Percentiles rank a stretch among this genome's conserved stretches.
Evolutionary conservation across 441 rosid species (phyloP).

Genomic region (Populus hybrid): DNA sequence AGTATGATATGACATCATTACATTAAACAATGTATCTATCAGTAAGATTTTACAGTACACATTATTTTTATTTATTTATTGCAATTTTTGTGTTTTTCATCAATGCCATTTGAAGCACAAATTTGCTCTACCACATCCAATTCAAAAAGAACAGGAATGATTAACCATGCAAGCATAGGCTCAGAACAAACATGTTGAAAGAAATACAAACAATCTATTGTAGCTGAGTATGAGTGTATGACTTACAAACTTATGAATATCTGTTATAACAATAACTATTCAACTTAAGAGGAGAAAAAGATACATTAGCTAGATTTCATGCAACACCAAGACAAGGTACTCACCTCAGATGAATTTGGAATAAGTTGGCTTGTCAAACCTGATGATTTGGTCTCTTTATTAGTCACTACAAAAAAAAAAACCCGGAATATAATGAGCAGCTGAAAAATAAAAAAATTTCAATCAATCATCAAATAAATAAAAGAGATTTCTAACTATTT

Average conservation of each 20-base stretch:
- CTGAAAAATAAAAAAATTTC: neutral
- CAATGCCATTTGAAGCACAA: neutral
- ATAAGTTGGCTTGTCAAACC: slow-evolving; percentile 48
- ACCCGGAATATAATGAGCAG: neutral
- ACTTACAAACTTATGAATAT: neutral
- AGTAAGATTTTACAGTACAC: too few species aligned
- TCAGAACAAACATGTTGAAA: neutral
- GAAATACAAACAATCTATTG: neutral
- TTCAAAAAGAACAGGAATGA: neutral
- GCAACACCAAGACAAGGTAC: slow-evolving; percentile 6
- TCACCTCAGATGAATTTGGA: slow-evolving; percentile 67
- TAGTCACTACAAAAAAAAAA: slow-evolving; percentile 23
- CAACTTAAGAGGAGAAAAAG: neutral
- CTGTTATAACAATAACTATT: neutral
- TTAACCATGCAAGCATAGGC: neutral
- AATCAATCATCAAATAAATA: neutral
- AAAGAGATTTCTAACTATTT: neutral
- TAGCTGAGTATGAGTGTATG: neutral
- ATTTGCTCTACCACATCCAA: neutral
- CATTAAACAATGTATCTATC: too few species aligned
- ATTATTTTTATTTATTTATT: too few species aligned
- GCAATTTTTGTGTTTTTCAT: too few species aligned
- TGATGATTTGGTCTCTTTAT: slow-evolving; percentile 39
- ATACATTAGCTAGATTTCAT: neutral
- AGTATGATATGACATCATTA: too few species aligned